phyloP scores from a whole-genome alignment of 495 filamentous ascomycete genomes.

The Astrothelium subdiscretum region DNA sequence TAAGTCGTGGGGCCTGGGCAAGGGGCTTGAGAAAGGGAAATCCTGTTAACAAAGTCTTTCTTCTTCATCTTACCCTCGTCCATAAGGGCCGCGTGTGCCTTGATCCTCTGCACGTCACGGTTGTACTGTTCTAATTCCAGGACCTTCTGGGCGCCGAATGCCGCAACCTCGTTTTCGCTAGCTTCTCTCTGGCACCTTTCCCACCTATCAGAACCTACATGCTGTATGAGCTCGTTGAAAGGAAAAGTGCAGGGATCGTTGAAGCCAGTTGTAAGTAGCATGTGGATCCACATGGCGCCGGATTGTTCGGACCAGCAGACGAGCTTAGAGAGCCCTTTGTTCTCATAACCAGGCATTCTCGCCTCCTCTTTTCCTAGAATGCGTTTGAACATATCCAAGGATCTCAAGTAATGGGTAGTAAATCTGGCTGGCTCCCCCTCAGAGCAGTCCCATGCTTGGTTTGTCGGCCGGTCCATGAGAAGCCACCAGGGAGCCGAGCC shows the following conservation, averaged over 20 bases:
- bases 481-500: conserved; percentile 16
- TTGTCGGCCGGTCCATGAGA: neutral
- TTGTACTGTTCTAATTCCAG: conserved; percentile 6
- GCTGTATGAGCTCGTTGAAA: conserved; percentile 23
- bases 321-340: conserved; percentile 26
- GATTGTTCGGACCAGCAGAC: conserved; percentile 14
- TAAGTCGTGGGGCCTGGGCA: neutral
- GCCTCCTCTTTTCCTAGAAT: conserved; percentile 30
- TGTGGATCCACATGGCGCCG: conserved; percentile 29
- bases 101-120: neutral
- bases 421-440: conserved; percentile 22
- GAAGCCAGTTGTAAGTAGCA: conserved; percentile 27
- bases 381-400: conserved; percentile 23
- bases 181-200: conserved; percentile 8
- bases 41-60: neutral
- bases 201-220: conserved; percentile 23
- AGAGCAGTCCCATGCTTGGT: neutral
- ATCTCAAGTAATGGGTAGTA: conserved; percentile 23
- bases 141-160: conserved; percentile 7
- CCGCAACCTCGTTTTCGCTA: neutral
- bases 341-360: conserved; percentile 19
- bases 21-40: neutral
- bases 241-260: conserved; percentile 24
- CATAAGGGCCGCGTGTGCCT: neutral
- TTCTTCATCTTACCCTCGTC: neutral